Evolutionary conservation across 306 rosid genomes (phyloP), one percentile per base, ranked within the genome.

Genomic region (Sicyos edulis): DNA sequence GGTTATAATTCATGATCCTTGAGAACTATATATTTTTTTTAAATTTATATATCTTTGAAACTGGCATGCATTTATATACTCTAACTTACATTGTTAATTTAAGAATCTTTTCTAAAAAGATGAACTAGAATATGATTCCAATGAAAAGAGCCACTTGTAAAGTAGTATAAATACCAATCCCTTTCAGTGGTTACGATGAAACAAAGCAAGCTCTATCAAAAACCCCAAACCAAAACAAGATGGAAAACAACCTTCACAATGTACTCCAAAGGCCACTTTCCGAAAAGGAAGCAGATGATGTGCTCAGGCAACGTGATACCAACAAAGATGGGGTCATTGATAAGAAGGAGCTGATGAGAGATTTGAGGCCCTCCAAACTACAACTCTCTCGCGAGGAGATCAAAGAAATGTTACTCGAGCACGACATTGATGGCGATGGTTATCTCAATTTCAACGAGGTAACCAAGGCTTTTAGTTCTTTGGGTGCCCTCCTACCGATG

Each of bases 351-450:
- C 15, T 62, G 24, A 37, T 37, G 69, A 1, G 13, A 3, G 50
- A 32, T 20, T 32, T 62, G 69, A 62, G 22, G 42, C 69, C 69
- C 69, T 0, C 22, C 24, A 62, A 62, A 8, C n/a, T 37, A 12
- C 22, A 37, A 1, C 14, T 62, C 12, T 34, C 49, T 34, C 17
- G 51, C 14, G 69, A 62, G 45, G 8, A 62, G 24, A 62, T 62
- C 14, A 62, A 37, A n/a, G 69, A 62, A 16, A n/a, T 62, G 16
- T 62, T 62, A 14, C 13, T 7, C 1, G 51, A 16, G 0, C 21
- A 34, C 51, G 69, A 62, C 51, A 34, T 62, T 13, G 69, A 62
- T 4, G 69, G 69, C 21, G 69, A 62, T 17, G 69, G 69, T 62
- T 62, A 8, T 29, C 69, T 62, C 2, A 34, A 2, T 16, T 4